Conservation (phyloP, 208 protist species). For the Trypanosoma boissoni region DNA sequence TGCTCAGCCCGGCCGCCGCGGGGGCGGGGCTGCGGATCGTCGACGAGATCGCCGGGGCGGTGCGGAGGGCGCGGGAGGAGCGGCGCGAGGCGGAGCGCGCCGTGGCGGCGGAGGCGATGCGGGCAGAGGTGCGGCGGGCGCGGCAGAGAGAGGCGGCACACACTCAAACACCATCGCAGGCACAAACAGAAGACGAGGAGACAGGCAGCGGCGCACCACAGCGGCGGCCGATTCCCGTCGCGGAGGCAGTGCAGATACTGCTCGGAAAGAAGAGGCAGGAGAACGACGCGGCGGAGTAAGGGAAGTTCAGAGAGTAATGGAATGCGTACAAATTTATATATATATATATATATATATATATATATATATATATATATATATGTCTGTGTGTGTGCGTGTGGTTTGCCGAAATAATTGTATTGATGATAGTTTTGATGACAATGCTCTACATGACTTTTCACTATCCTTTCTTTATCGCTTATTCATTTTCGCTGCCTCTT, state of each 20-base stretch:
- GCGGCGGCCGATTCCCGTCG: conserved; percentile 33
- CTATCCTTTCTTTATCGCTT: too few species aligned
- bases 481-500: too few species aligned
- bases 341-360: too few species aligned
- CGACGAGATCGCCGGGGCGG: conserved; percentile 5
- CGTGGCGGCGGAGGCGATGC: conserved; percentile 36
- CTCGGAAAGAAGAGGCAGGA: conserved; percentile 30
- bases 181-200: background rate
- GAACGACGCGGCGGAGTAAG: too few species aligned
- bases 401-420: too few species aligned
- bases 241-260: conserved; percentile 44
- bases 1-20: conserved; percentile 6
- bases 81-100: conserved; percentile 14
- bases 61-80: conserved; percentile 10
- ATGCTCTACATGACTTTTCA: too few species aligned
- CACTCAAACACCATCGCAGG: background rate
- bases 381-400: too few species aligned
- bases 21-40: conserved; percentile 9
- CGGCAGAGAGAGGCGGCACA: background rate
- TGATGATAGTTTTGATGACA: too few species aligned
- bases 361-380: too few species aligned
- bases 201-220: background rate
- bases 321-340: too few species aligned
- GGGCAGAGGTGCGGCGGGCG: conserved; percentile 2
- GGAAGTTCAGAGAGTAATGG: too few species aligned